Evolutionary conservation across 2,329 filamentous ascomycete species (phyloP).

Genomic region (Fonsecaea monophora): DNA sequence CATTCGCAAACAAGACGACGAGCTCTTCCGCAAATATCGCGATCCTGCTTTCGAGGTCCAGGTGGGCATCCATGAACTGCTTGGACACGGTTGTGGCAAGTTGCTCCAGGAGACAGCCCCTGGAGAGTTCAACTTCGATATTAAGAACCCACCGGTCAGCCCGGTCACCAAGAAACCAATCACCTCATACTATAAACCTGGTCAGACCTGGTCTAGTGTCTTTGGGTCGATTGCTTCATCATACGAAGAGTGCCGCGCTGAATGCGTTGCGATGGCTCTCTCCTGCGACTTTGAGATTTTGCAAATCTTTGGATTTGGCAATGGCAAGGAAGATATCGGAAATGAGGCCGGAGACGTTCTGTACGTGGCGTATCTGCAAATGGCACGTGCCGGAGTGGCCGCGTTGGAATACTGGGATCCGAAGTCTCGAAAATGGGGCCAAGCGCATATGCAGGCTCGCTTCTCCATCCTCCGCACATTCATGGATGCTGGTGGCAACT

Average conservation of each 20-base stretch:
- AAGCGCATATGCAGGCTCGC: conserved; percentile 88
- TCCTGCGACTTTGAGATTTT: conserved; percentile 88
- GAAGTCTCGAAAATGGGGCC: conserved; percentile 88
- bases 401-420: conserved; percentile 96
- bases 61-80: conserved; percentile 89
- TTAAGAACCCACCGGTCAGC: conserved; percentile 78
- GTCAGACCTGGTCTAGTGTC: conserved; percentile 92
- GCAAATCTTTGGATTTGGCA: conserved; percentile 88
- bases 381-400: conserved; percentile 90
- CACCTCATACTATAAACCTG: conserved; percentile 88
- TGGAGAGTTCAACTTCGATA: conserved; percentile 87
- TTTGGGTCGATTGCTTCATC: conserved; percentile 86
- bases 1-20: conserved; percentile 78
- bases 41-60: conserved; percentile 93
- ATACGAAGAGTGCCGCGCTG: conserved; percentile 94
- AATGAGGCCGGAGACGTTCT: conserved; percentile 84
- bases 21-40: conserved; percentile 79
- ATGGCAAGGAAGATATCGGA: conserved; percentile 65
- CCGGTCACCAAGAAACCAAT: conserved; percentile 80
- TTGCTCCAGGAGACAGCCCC: conserved; percentile 85
- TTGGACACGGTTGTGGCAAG: conserved; percentile 91
- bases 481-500: conserved; percentile 82
- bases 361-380: conserved; percentile 85
- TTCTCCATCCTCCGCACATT: conserved; percentile 81
- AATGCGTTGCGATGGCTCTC: conserved; percentile 90